These are phyloP conservation scores for Colletotrichum eremochloae DNA, from an alignment of 2,329 filamentous ascomycete genomes.

Conservation along the genomic window DNA sequence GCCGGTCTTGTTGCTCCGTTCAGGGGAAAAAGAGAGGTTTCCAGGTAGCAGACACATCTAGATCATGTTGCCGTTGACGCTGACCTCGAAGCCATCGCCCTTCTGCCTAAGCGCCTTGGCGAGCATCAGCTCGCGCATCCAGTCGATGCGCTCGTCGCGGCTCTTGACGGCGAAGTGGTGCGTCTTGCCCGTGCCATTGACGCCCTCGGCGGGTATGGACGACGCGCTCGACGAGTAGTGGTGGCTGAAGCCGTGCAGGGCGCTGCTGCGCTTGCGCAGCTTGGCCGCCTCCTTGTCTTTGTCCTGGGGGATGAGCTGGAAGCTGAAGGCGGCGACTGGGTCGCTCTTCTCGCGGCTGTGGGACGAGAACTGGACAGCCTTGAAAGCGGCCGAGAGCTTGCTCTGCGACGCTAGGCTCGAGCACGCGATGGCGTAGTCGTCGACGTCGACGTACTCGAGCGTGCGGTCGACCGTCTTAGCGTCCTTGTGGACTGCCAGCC, in stretches of 20 bases:
- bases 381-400: slow-evolving; percentile 91
- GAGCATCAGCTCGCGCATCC: slow-evolving; percentile 95
- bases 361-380: slow-evolving; percentile 76
- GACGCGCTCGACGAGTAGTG: slow-evolving; percentile 44
- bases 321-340: slow-evolving; percentile 79
- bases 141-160: slow-evolving; percentile 93
- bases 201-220: slow-evolving; percentile 56
- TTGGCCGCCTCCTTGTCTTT: slow-evolving; percentile 63
- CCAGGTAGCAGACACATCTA: slow-evolving; percentile 48
- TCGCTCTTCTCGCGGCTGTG: slow-evolving; percentile 66
- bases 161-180: slow-evolving; percentile 94
- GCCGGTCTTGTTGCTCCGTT: not conserved
- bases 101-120: slow-evolving; percentile 89
- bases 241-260: slow-evolving; percentile 49
- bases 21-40: slow-evolving; percentile 8
- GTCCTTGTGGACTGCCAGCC: slow-evolving; percentile 82
- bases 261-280: slow-evolving; percentile 68
- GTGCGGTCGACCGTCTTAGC: slow-evolving; percentile 65
- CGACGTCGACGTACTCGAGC: slow-evolving; percentile 86
- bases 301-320: slow-evolving; percentile 84
- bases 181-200: slow-evolving; percentile 80
- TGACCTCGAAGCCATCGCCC: slow-evolving; percentile 85
- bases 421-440: slow-evolving; percentile 90
- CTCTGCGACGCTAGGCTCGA: slow-evolving; percentile 79
- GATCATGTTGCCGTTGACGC: slow-evolving; percentile 84